Evolutionary conservation across 208 protist species (phyloP), one percentile per base, ranked within the genome.

Genomic region (Vickermania spadyakhi): DNA sequence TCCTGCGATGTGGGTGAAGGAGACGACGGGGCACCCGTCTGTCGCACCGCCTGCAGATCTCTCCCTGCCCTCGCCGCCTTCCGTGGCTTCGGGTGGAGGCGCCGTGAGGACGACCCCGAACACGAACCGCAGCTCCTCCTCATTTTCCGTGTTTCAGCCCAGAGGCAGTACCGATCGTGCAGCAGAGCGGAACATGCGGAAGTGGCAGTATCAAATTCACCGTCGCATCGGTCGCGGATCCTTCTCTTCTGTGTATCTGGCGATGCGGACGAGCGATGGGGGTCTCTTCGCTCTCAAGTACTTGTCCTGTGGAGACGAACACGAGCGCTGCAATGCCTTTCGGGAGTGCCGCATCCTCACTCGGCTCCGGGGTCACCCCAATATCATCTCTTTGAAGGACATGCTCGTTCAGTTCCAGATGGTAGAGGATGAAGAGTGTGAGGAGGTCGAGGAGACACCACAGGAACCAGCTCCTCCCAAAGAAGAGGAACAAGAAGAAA

Each of bases 331-430:
- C 25, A 45, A 55, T 28, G 79, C 79, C 7, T 31, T 86, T 22
- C 54, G 65, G 4, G 79, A 86, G 60, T 79, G 73, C 56, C 68
- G 79, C 28, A 79, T 70, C 13, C 66, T 86, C 29, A 72, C 71
- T 27, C 65, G 62, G 2, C n/a, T 81, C 11, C 79, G 82, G 42
- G 79, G 69, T 1, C 79, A 86, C 59, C 72, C 72, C 3, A 75
- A 70, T 52, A 76, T 86, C 25, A 78, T 86, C 60, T 62, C 58
- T 21, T 36, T 86, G 4, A 60, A 71, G 25, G 75, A 86, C 42
- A 82, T 79, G 68, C 81, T 83, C 62, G 76, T 86, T 65, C 81
- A 77, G 58, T 68, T 55, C 29, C n/a, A 68, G 2, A 45, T 18
- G n/a, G n/a, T n/a, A n/a, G n/a, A n/a, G n/a, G n/a, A n/a, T n/a